Evolutionary conservation across 192 early-diverging fungal species (phyloP), one percentile per base, ranked within the genome.

Genomic region (Backusella sp.): DNA sequence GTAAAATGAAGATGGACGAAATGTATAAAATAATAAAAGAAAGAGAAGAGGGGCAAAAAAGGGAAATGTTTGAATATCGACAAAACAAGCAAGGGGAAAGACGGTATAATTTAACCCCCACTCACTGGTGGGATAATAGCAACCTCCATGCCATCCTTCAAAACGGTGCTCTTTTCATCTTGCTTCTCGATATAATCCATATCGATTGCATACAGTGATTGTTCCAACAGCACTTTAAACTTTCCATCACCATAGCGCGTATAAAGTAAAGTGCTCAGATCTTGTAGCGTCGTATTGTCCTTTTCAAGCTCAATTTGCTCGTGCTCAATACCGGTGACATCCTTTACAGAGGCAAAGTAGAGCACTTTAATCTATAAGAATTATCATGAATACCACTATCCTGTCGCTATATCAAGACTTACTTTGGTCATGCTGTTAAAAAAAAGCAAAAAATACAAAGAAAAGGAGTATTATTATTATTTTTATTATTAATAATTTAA

Each of bases 51-150:
- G 53, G n/a, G 0, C 19, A n/a, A 67, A 67, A 19, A 67, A 68
- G 66, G 9, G 11, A 1, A 44, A 17, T 17, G 3, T 3, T 32
- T 32, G 32, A 32, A 32, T 3, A 32, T 32, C 17, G 14, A 6
- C 15, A 44, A 44, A 44, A 44, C 42, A 4, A 44, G 0, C 14
- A 17, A 44, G 42, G 42, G 15, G 42, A 15, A 14, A 44, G 15
- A 5, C 0, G 36, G 9, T 12, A 59, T 42, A 39, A 42, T 35
- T 83, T 75, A 92, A 37, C 91, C 91, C 30, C 91, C 91, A 74
- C 88, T 89, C 36, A 92, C 88, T 34, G 91, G 91, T 34, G 91
- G 90, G 28, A 92, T 92, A 32, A 92, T 73, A 23, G 90, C 90
- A 35, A 90, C 77, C 71, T 91, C 91, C 36, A 90, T 88, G n/a